A percentile compares a stretch with the other conserved stretches of the same genome.
Evolutionary conservation across 2,329 filamentous ascomycete genomes (phyloP).

Genomic region (Aureobasidium subglaciale): DNA sequence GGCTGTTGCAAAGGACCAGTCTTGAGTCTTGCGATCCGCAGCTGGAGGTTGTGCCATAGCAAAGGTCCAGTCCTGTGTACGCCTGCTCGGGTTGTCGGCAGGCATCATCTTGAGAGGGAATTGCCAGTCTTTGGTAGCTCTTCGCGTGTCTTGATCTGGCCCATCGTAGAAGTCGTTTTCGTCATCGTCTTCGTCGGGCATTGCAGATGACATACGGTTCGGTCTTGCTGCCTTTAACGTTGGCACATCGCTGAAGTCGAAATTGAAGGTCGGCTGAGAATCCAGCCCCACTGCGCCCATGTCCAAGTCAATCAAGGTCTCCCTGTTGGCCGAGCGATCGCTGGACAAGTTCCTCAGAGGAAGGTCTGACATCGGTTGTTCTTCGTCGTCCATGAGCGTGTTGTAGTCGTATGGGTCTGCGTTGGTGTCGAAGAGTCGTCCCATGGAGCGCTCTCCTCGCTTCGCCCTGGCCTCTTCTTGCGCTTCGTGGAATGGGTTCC

Average conservation of each 20-base stretch:
- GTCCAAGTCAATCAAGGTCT: slow-evolving; percentile 52
- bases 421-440: slow-evolving; percentile 51
- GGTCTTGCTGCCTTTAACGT: slow-evolving; percentile 51
- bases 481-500: slow-evolving; percentile 16
- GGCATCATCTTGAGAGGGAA: slow-evolving; percentile 40
- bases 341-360: slow-evolving; percentile 39
- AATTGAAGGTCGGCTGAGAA: slow-evolving; percentile 40
- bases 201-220: slow-evolving; percentile 30
- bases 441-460: slow-evolving; percentile 49
- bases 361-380: slow-evolving; percentile 47
- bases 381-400: slow-evolving; percentile 25
- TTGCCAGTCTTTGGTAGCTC: slow-evolving; percentile 40
- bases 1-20: slow-evolving; percentile 49
- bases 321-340: slow-evolving; percentile 38
- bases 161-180: slow-evolving; percentile 34
- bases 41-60: slow-evolving; percentile 32
- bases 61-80: slow-evolving; percentile 44
- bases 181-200: slow-evolving; percentile 36
- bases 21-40: slow-evolving; percentile 23
- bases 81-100: slow-evolving; percentile 31
- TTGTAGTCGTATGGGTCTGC: slow-evolving; percentile 53
- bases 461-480: slow-evolving; percentile 49
- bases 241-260: slow-evolving; percentile 44
- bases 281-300: slow-evolving; percentile 44
- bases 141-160: slow-evolving; percentile 26